Evolutionary conservation across 176 grass and related monocot species (phyloP), one percentile per base, ranked within the genome.

Genomic region (Triticum aestivum): DNA sequence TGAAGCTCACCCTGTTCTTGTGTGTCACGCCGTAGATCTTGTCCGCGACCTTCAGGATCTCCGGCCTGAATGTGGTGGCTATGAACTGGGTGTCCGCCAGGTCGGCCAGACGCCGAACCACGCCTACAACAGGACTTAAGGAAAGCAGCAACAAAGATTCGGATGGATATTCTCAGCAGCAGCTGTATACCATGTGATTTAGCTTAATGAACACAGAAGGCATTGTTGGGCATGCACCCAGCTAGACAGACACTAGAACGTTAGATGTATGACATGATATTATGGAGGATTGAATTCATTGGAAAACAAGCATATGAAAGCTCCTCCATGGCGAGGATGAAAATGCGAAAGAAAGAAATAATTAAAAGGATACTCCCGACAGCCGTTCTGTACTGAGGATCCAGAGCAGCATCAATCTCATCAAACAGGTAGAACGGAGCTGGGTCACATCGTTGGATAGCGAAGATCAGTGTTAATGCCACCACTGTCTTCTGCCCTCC

Each of bases 401-500:
- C 97, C 81, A 99, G 87, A 62, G 97, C 97, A 69, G 97, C 97
- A 85, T 99, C 97, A 9, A 99, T 99, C 85, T 99, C 97, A 88
- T 99, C 97, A 15, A 99, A 99, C 65, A 99, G 87, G 84, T 99
- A 99, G 86, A 99, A 99, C 34, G 94, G 97, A 18, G 97, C 97
- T 74, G 97, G 97, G 68, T 96, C 97, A 85, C 97, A 99, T 52
- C 97, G 87, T 78, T 99, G 97, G 83, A 99, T 99, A 52, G 97
- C 94, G 42, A 99, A 99, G 61, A 99, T 99, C 76, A 99, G 76
- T 62, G 97, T 98, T 32, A 98, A 84, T 1, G 97, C 97, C 41
- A 98, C 97, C 75, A 98, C 94, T 13, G 97, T 98, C 80, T 98
- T 98, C 87, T 98, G 97, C 47, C 97, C 97, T 15, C 97, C 97